Percentiles rank a stretch among this genome's conserved stretches.
Conservation (phyloP, 1,139 yeast genomes). For the Geotrichum citri-aurantii region DNA sequence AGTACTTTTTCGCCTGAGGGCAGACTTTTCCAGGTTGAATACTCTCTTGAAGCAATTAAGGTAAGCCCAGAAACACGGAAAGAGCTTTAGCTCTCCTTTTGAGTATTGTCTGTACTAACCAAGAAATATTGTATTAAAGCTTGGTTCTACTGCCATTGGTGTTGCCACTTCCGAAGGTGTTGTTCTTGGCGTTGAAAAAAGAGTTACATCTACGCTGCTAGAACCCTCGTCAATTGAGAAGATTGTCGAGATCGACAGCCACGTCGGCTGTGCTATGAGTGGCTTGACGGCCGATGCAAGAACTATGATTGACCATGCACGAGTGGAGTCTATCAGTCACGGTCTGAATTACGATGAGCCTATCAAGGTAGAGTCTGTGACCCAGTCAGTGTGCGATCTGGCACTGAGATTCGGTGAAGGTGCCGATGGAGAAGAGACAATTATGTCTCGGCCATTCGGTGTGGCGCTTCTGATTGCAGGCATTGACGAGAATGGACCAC, state of each 20-base stretch:
- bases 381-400: constrained; percentile 94
- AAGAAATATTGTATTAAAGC: constrained; percentile 29
- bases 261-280: constrained; percentile 98
- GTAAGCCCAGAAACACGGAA: constrained; percentile 32
- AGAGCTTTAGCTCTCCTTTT: background rate
- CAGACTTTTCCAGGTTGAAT: constrained; percentile 95
- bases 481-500: constrained; percentile 92
- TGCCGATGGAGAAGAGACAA: constrained; percentile 92
- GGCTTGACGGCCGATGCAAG: constrained; percentile 98
- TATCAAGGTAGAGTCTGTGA: constrained; percentile 85
- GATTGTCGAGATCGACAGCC: constrained; percentile 88
- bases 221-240: constrained; percentile 94
- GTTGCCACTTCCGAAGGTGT: constrained; percentile 96
- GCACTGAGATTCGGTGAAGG: constrained; percentile 98
- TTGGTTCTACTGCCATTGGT: constrained; percentile 97
- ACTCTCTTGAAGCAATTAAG: constrained; percentile 95
- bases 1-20: constrained; percentile 99
- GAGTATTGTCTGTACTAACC: background rate
- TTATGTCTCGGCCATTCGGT: constrained; percentile 99
- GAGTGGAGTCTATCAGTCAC: constrained; percentile 84
- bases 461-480: constrained; percentile 97
- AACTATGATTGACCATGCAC: constrained; percentile 97
- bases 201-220: constrained; percentile 87
- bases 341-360: constrained; percentile 87
- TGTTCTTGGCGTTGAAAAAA: constrained; percentile 90